Conservation (phyloP, 1,284 basidiomycete genomes). For the Ustilago curta region DNA sequence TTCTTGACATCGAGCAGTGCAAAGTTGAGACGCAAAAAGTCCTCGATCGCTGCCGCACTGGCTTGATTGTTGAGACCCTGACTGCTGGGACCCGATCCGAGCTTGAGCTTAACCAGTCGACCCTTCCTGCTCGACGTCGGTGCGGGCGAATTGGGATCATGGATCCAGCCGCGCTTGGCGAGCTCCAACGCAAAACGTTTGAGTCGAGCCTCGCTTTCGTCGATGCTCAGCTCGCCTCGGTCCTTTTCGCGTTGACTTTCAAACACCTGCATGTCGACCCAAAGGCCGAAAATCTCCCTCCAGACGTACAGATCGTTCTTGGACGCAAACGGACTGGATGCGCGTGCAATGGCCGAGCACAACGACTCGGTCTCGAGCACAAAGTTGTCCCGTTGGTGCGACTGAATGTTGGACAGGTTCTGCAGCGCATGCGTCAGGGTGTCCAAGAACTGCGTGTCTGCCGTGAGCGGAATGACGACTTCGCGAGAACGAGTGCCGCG, state of each 20-base stretch:
- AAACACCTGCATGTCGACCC: slow-evolving; percentile 88
- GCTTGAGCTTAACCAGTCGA: slow-evolving; percentile 54
- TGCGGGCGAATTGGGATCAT: slow-evolving; percentile 35
- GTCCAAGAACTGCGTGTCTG: slow-evolving; percentile 85
- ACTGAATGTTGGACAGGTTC: slow-evolving; percentile 78
- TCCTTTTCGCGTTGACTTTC: slow-evolving; percentile 80
- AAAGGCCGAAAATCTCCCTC: slow-evolving; percentile 89
- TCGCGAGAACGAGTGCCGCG: slow-evolving; percentile 43
- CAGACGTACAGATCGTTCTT: slow-evolving; percentile 87
- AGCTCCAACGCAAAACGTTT: slow-evolving; percentile 79
- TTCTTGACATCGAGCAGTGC: slow-evolving; percentile 87
- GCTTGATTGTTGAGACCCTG: slow-evolving; percentile 54
- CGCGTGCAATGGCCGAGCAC: slow-evolving; percentile 73
- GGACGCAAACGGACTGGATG: slow-evolving; percentile 59
- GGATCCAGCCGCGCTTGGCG: slow-evolving; percentile 71
- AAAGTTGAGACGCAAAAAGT: slow-evolving; percentile 84
- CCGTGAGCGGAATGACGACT: slow-evolving; percentile 81
- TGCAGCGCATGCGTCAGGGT: slow-evolving; percentile 80
- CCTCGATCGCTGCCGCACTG: slow-evolving; percentile 73
- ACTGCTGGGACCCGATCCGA: slow-evolving; percentile 39
- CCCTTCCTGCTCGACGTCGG: slow-evolving; percentile 30
- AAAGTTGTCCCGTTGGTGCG: slow-evolving; percentile 77
- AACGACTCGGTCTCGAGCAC: slow-evolving; percentile 75
- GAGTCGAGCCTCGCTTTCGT: slow-evolving; percentile 81
- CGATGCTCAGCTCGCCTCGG: slow-evolving; percentile 79